These are phyloP conservation scores for Phytophthora cactorum DNA, from an alignment of 352 stramenopile genomes.

Conservation along the genomic window DNA sequence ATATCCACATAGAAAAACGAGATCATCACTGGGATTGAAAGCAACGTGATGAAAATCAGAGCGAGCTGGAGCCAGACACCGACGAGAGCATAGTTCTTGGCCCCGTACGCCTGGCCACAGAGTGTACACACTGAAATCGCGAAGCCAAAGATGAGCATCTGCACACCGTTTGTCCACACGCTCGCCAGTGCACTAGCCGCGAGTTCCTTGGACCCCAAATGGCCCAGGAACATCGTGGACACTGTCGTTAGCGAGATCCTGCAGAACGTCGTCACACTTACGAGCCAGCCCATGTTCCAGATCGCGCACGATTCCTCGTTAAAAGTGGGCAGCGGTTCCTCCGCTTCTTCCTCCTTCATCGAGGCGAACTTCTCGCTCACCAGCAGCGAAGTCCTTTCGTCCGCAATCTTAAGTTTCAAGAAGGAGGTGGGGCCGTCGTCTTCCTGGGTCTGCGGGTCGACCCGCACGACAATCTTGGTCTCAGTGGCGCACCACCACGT, in stretches of 20 bases:
- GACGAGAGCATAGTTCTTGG: constrained; percentile 78
- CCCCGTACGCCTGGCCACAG: constrained; percentile 81
- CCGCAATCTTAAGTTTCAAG: constrained; percentile 9
- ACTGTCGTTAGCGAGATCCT: constrained; percentile 81
- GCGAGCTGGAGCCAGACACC: constrained; percentile 84
- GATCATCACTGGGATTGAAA: constrained; percentile 81
- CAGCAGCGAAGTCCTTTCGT: constrained; percentile 30
- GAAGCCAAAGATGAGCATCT: constrained; percentile 84
- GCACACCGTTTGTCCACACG: constrained; percentile 84
- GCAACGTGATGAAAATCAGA: constrained; percentile 74
- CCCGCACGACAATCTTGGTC: constrained; percentile 13
- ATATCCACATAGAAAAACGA: constrained; percentile 88
- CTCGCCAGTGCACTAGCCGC: constrained; percentile 71
- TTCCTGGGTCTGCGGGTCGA: constrained; percentile 8
- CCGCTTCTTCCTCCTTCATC: constrained; percentile 29
- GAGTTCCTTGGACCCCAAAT: constrained; percentile 80
- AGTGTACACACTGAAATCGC: constrained; percentile 81
- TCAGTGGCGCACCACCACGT: constrained; percentile 11
- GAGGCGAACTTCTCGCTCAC: constrained; percentile 12
- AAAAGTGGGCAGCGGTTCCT: constrained; percentile 38
- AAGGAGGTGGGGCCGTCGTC: neutral
- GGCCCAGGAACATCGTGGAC: constrained; percentile 77
- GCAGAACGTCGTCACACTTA: constrained; percentile 84
- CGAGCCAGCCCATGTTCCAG: constrained; percentile 86
- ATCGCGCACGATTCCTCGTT: constrained; percentile 67